phyloP scores from a whole-genome alignment of 305 asterid genomes.

The Fraxinus velutina region DNA sequence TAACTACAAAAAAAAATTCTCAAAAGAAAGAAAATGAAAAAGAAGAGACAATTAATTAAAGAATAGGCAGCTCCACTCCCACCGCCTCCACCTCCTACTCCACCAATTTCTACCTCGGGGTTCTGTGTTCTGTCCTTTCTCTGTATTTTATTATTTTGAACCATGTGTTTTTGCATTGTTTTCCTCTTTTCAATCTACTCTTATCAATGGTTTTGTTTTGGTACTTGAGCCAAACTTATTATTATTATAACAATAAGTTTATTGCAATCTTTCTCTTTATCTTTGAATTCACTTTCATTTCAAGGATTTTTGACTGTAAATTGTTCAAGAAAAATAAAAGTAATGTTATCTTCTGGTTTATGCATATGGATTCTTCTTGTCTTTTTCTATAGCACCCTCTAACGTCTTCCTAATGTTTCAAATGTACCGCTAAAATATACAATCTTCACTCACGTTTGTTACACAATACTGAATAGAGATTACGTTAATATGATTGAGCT shows the following conservation, averaged over 20 bases:
- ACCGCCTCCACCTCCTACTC: slow-evolving; percentile 25
- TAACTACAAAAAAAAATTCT: not conserved
- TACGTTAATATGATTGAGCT: not conserved
- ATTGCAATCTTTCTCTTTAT: not conserved
- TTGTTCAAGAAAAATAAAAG: not conserved
- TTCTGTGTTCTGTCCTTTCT: slow-evolving; percentile 54
- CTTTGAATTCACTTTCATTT: not conserved
- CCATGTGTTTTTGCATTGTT: slow-evolving; percentile 80
- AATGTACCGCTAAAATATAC: not conserved
- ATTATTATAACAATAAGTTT: not conserved
- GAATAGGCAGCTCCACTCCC: slow-evolving; percentile 21
- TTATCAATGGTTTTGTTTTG: slow-evolving; percentile 53
- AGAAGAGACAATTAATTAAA: slow-evolving; percentile 26
- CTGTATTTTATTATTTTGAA: slow-evolving; percentile 27
- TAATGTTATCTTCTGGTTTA: not conserved
- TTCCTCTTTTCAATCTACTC: slow-evolving; percentile 47
- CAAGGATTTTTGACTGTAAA: not conserved
- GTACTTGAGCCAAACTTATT: slow-evolving; percentile 31
- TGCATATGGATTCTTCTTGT: not conserved
- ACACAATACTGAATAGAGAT: not conserved
- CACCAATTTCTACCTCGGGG: slow-evolving; percentile 65
- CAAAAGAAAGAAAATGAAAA: slow-evolving; percentile 30
- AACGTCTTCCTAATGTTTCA: not conserved
- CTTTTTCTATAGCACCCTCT: not conserved
- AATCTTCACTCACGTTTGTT: not conserved